Base-by-base conservation (phyloP, 2,329 filamentous ascomycete genomes). In the Cladophialophora bantiana region DNA sequence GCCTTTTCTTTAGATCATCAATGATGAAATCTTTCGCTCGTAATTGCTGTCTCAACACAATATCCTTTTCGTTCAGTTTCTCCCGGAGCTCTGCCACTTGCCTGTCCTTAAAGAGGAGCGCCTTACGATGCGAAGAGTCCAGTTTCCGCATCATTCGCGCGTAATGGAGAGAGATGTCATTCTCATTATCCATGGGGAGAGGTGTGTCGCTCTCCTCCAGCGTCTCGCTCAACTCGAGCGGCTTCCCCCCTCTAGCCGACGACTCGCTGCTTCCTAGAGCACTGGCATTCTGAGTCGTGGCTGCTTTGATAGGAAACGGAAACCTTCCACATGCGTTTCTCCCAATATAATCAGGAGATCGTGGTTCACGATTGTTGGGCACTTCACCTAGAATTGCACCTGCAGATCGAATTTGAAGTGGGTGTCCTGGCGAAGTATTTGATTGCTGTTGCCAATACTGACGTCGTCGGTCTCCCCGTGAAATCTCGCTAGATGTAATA, bases 11-110 rank as follows among this genome's bases (percentile, higher is more conserved):
- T 1, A 76, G 70, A 56, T 76, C 75, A 34, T 76, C 74, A 45
- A 73, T 69, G 42, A 69, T 64, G 53, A 75, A 74, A 55, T 76
- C 74, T 67, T 74, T 71, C 5, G 70, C 69, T 42, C 72, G 73
- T 31, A 77, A 64, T 57, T 76, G 72, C 59, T 75, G 71, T 55
- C 75, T 71, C 50, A 76, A 73, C 4, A 77, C 74, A 57, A 71
- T 73, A 55, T 77, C 75, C 38, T 75, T 70, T 54, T 77, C 74
- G 42, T 76, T 73, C 9, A 77, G 59, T 32, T 73, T 69, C 56
- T 71, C 69, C 18, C 73, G 69, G 61, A 76, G 68, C 13, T 68
- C 69, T 9, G 73, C 71, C 15, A 77, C 59, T 59, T 77, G 75
- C 31, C 69, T 71, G 59, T 76, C 75, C 9, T 74, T 74, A 38